Conservation (phyloP, 805 yeast species). For the Candida schatavii region DNA sequence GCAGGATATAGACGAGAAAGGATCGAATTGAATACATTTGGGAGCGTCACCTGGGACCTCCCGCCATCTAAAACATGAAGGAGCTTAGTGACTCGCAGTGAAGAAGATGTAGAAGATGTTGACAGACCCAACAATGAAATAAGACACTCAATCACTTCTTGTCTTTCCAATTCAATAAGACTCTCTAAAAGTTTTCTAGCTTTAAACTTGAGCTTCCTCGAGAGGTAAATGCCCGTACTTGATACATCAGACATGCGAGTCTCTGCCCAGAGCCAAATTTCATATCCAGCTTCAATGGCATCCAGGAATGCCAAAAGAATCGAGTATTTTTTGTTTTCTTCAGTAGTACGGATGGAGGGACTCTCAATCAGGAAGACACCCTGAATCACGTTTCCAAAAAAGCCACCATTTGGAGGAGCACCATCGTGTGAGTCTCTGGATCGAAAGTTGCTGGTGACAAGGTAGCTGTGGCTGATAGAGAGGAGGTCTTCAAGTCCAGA, state of each 20-base stretch:
- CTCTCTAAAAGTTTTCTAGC: conserved; percentile 64
- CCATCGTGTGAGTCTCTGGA: conserved; percentile 12
- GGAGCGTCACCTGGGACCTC: conserved; percentile 69
- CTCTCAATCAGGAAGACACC: conserved; percentile 78
- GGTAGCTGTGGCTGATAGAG: conserved; percentile 53
- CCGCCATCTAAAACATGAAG: conserved; percentile 85
- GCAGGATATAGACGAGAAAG: conserved; percentile 42
- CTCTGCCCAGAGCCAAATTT: conserved; percentile 74
- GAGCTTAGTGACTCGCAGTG: conserved; percentile 42
- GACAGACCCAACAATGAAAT: conserved; percentile 33
- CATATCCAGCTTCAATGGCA: conserved; percentile 52
- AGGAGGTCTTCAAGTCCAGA: conserved; percentile 69
- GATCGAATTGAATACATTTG: conserved; percentile 59
- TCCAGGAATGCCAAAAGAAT: conserved; percentile 64
- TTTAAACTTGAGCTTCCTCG: conserved; percentile 61
- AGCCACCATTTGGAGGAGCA: conserved; percentile 27
- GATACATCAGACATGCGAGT: conserved; percentile 15
- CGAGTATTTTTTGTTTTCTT: conserved; percentile 52
- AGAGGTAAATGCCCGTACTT: conserved; percentile 40
- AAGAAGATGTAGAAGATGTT: conserved; percentile 5
- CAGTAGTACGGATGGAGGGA: conserved; percentile 49
- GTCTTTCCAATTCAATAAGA: conserved; percentile 63
- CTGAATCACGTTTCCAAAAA: conserved; percentile 66
- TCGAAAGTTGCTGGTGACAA: conserved; percentile 33
- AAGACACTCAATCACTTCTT: conserved; percentile 68